phyloP scores from a whole-genome alignment of 1,284 basidiomycete genomes.

The Ustilago lituana region DNA sequence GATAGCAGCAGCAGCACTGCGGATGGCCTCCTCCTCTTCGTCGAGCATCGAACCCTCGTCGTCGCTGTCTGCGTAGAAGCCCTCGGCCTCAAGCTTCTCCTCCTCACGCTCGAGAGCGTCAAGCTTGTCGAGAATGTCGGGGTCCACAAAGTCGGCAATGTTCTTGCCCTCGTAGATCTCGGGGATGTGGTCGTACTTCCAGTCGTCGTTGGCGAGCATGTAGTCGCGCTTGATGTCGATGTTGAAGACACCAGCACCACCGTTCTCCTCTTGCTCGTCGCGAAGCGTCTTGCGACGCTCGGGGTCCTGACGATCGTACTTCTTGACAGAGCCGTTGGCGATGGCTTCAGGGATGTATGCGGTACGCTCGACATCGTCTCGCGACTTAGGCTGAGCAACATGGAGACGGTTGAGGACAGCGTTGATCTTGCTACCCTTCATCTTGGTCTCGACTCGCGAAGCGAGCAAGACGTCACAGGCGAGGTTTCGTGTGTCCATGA shows the following conservation, averaged over 20 bases:
- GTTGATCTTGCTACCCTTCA: slow-evolving; percentile 63
- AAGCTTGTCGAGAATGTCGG: slow-evolving; percentile 96
- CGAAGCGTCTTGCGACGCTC: slow-evolving; percentile 57
- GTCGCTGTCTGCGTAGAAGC: slow-evolving; percentile 86
- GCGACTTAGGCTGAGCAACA: slow-evolving; percentile 61
- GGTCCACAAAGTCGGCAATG: slow-evolving; percentile 97
- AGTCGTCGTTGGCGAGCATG: slow-evolving; percentile 86
- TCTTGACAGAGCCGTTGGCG: slow-evolving; percentile 53
- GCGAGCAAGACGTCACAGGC: slow-evolving; percentile 65
- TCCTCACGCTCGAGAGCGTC: slow-evolving; percentile 97
- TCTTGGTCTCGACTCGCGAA: slow-evolving; percentile 63
- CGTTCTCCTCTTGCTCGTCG: slow-evolving; percentile 66
- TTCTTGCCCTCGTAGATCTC: slow-evolving; percentile 99
- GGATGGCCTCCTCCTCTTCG: slow-evolving; percentile 85
- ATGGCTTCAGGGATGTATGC: slow-evolving; percentile 60
- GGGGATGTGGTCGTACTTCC: slow-evolving; percentile 95
- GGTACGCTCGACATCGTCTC: slow-evolving; percentile 61
- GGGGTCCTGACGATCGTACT: slow-evolving; percentile 62
- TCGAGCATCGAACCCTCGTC: slow-evolving; percentile 83
- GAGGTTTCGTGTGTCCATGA: slow-evolving; percentile 63
- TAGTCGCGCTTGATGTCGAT: slow-evolving; percentile 77
- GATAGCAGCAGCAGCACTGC: slow-evolving; percentile 77
- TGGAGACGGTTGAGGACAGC: slow-evolving; percentile 65
- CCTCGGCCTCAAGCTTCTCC: slow-evolving; percentile 89
- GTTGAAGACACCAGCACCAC: slow-evolving; percentile 66